phyloP scores from a whole-genome alignment of 768 basidiomycete genomes.

The Strobilomyces echinocephalus region DNA sequence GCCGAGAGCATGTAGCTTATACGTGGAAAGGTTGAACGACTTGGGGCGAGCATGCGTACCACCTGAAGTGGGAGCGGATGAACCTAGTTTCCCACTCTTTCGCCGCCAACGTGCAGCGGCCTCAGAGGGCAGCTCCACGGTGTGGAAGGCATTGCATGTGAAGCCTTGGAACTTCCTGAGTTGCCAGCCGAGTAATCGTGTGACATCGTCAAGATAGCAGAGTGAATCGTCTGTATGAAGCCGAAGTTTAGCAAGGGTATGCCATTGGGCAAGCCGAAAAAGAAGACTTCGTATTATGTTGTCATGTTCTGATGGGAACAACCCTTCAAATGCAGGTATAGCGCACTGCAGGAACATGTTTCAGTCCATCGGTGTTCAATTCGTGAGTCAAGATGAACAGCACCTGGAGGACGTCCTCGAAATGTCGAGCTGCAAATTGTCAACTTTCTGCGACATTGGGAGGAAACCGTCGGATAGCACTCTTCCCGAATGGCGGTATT shows the following conservation, averaged over 20 bases:
- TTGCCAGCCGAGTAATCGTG: neutral
- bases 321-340: conserved; percentile 36
- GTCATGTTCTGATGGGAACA: conserved; percentile 18
- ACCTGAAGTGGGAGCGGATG: too few relatives aligned
- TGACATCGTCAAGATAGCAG: neutral
- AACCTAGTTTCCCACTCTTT: too few relatives aligned
- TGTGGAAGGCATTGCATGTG: neutral
- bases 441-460: too few relatives aligned
- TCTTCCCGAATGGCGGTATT: too few relatives aligned
- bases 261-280: neutral
- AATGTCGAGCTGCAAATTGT: too few relatives aligned
- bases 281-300: conserved; percentile 10
- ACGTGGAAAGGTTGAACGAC: neutral
- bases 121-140: too few relatives aligned
- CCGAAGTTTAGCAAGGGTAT: neutral
- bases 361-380: too few relatives aligned
- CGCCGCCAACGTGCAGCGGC: too few relatives aligned
- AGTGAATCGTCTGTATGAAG: neutral
- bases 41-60: too few relatives aligned
- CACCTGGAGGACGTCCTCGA: too few relatives aligned
- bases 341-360: conserved; percentile 15
- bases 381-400: too few relatives aligned
- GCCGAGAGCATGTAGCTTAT: neutral
- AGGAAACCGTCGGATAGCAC: too few relatives aligned
- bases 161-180: neutral